Base-by-base conservation (phyloP, 495 filamentous ascomycete genomes). In the Aspergillus nanangensis region DNA sequence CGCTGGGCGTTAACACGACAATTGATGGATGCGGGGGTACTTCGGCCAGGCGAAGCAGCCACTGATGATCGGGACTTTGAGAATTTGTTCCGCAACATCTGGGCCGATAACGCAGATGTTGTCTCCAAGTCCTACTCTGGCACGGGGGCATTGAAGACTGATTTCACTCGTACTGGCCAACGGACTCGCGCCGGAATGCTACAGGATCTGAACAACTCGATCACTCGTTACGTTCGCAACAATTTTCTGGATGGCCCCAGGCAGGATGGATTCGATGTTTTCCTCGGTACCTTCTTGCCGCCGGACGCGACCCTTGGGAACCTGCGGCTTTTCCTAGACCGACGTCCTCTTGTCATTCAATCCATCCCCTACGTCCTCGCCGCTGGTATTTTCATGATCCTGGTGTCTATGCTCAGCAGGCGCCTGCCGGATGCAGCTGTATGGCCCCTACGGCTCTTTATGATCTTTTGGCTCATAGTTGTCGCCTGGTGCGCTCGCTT, bases 101-200 rank as follows among this genome's bases (percentile, higher is more conserved):
- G 93, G 93, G 93, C 93, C 25, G 93, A 98, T 66, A 98, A 98
- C 62, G 93, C 93, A 19, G 93, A 98, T 57, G 85, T 89, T 13
- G 93, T 98, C 18, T 92, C 88, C 19, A 86, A 84, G 48, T 80
- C 87, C 1, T 98, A 98, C 60, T 90, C 92, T 8, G 93, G 93
- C 33, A 96, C 93, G 4, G 93, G 93, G 5, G 93, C 93, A 23
- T 73, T 96, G 66, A 97, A 97, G 69, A 97, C 93, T 1, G 93
- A 97, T 61, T 87, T 96, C 48, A 98, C 93, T 3, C 82, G 93
- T 9, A 87, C 84, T 8, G 94, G 94, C 38, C 78, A 87, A 56
- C 81, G 93, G 14, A 97, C 92, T 9, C 87, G 79, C 25, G 82
- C 78, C 3, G 93, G 93, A 33, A 83, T 83, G 46, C 53, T 94